A percentile compares a stretch with the other conserved stretches of the same genome.
Evolutionary conservation across 2,329 filamentous ascomycete genomes (phyloP).

Genomic region (Scedosporium apiospermum): DNA sequence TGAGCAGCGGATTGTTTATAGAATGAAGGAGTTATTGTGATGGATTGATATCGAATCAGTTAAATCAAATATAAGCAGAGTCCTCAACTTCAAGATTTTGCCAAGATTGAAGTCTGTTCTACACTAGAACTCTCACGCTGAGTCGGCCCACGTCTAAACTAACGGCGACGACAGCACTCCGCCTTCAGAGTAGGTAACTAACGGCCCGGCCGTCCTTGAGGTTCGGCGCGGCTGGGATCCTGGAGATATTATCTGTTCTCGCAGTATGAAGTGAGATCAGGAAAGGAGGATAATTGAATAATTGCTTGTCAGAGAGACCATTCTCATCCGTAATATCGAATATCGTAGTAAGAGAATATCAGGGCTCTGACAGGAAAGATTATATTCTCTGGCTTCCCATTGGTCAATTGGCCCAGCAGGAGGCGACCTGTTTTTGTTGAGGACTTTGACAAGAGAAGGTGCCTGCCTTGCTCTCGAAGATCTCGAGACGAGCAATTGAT

Average conservation of each 20-base stretch:
- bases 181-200: too few species aligned
- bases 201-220: too few species aligned
- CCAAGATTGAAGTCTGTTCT: neutral
- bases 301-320: too few species aligned
- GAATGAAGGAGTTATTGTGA: neutral
- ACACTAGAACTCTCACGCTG: neutral
- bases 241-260: too few species aligned
- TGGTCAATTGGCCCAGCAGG: neutral
- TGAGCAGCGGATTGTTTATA: neutral
- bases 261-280: too few species aligned
- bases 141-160: neutral
- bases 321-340: neutral
- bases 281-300: too few species aligned
- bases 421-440: neutral
- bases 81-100: neutral
- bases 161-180: too few species aligned
- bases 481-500: neutral
- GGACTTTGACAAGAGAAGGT: neutral
- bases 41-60: neutral
- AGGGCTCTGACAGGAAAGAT: neutral
- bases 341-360: neutral
- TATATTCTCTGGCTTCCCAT: neutral
- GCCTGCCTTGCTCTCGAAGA: neutral
- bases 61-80: neutral
- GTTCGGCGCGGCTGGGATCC: too few species aligned